These are phyloP conservation scores for Penicillium sclerotigenum DNA, from an alignment of 2,329 filamentous ascomycete genomes.

Conservation along the genomic window DNA sequence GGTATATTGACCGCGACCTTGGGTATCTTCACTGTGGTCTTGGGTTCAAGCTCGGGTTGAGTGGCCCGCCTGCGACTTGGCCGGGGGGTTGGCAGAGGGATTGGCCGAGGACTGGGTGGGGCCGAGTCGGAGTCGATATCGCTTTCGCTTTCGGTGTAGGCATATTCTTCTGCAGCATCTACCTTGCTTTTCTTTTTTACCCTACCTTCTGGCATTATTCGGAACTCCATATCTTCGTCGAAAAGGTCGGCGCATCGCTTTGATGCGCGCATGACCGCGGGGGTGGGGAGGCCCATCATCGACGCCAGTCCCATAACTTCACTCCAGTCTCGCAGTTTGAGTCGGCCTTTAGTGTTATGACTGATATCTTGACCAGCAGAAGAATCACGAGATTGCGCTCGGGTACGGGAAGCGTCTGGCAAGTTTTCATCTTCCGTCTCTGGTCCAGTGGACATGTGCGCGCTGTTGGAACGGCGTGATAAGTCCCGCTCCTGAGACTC, in stretches of 20 bases:
- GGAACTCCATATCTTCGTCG: constrained; percentile 65
- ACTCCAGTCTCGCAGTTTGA: constrained; percentile 70
- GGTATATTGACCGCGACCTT: background rate
- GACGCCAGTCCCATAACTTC: constrained; percentile 78
- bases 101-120: background rate
- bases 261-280: constrained; percentile 65
- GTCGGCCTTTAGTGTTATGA: constrained; percentile 14
- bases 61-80: background rate
- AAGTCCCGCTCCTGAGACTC: constrained; percentile 8
- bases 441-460: constrained; percentile 5
- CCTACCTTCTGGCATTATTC: constrained; percentile 50
- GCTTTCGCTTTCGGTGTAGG: constrained; percentile 29
- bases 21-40: background rate
- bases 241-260: constrained; percentile 75
- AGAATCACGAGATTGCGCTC: constrained; percentile 14
- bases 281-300: constrained; percentile 64
- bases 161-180: constrained; percentile 17
- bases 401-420: constrained; percentile 10
- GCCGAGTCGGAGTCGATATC: constrained; percentile 12
- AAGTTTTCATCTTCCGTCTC: constrained; percentile 6
- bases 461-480: constrained; percentile 9
- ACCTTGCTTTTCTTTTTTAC: constrained; percentile 13
- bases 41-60: background rate
- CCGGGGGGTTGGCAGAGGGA: background rate
- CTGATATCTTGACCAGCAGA: background rate